Base-by-base conservation (phyloP, 805 yeast species). In the Ogataea paradorogensis region DNA sequence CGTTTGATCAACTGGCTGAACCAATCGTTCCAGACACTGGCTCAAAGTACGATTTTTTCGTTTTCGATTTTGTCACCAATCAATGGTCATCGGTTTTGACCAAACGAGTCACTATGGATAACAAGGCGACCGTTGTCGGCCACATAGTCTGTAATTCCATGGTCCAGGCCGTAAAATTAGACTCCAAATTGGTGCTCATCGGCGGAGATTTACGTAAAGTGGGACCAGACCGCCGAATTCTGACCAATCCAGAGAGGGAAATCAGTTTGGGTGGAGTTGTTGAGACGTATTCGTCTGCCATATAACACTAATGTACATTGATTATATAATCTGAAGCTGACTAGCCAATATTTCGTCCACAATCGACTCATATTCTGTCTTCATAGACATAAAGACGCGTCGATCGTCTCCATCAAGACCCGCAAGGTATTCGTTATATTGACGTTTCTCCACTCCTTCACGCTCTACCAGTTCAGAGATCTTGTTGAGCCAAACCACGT, bases 381-480 rank as follows among this genome's bases (percentile, higher is more conserved):
- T 15, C 13, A 50, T 40, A 13, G 15, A 28, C 16, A 33, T 28
- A 23, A 30, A 22, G 24, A 35, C 33, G 13, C 24, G 20, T 11
- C 35, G 30, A 22, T 48, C 51, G 11, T 7, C 30, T 9, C 23
- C 47, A 13, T 38, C 45, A 27, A 42, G 27, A 14, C 61, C 27
- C 1, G 45, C 42, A 6, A 52, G 36, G 38, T 53, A 56, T 26
- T 42, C 41, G 16, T 26, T 35, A 11, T 35, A 38, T 20, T 40
- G 33, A 3, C 40, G 33, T 25, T 44, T 41, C 9, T 35, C 30
- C 9, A 48, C 35, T 11, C 51, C 53, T 27, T 46, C 55, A 22
- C 69, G 43, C 39, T 63, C 67, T 24, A 54, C 47, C 20, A 55
- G 32, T 44, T 63, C 69, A 4, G 57, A 35, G 9, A 61, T 15